These are phyloP conservation scores for Echeveria elegans DNA, from an alignment of 164 flowering plant species.

Conservation along the genomic window DNA sequence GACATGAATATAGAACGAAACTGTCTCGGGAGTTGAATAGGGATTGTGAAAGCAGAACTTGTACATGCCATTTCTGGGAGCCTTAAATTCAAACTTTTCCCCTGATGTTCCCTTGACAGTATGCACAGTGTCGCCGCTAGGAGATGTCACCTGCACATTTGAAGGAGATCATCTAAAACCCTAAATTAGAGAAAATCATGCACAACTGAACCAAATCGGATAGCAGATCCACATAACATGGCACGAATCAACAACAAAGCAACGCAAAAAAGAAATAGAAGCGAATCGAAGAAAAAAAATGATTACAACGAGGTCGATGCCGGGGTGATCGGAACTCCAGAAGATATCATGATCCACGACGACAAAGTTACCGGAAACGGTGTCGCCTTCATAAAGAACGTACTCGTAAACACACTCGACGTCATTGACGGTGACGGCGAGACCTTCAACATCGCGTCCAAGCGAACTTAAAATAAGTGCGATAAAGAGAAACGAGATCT, in stretches of 20 bases:
- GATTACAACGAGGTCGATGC: constrained; percentile 16
- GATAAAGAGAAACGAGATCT: not conserved
- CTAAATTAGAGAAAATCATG: no score
- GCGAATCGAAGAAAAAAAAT: not conserved
- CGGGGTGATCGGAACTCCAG: constrained; percentile 14
- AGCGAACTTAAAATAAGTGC: not conserved
- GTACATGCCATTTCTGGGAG: constrained; percentile 15
- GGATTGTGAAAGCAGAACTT: constrained; percentile 20
- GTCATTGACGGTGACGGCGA: constrained; percentile 12
- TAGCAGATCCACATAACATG: no score
- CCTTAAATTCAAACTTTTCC: constrained; percentile 17
- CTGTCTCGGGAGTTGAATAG: constrained; percentile 12
- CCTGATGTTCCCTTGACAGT: constrained; percentile 15
- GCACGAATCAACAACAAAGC: no score
- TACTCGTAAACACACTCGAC: constrained; percentile 14
- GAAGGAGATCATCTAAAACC: no score
- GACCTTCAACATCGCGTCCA: not conserved
- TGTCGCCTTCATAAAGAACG: constrained; percentile 12
- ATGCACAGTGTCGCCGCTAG: constrained; percentile 12
- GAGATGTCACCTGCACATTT: constrained; percentile 14
- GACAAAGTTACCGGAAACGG: constrained; percentile 14
- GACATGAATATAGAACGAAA: constrained; percentile 20
- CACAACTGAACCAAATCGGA: no score
- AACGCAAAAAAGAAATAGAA: no score
- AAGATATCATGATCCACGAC: constrained; percentile 10